Evolutionary conservation across 345 rosid genomes (phyloP).

Genomic region (Brassica carinata): DNA sequence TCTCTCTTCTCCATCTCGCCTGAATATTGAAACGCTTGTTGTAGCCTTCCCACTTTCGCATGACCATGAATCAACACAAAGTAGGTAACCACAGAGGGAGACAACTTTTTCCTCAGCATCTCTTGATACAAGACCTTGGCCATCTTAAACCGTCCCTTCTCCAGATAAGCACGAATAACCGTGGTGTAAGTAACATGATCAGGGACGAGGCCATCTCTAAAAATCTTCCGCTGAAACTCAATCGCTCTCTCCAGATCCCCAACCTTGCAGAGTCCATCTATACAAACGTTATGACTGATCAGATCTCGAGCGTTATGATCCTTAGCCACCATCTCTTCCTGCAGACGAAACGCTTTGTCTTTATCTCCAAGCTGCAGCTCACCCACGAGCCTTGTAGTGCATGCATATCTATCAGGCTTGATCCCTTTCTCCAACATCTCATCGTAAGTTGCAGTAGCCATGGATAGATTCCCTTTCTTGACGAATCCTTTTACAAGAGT

Average conservation of each 20-base stretch:
- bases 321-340: conserved; percentile 61
- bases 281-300: conserved; percentile 56
- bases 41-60: conserved; percentile 57
- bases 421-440: conserved; percentile 64
- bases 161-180: conserved; percentile 56
- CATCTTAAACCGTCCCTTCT: conserved; percentile 51
- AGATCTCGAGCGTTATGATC: conserved; percentile 53
- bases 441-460: conserved; percentile 51
- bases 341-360: conserved; percentile 51
- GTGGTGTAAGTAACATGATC: conserved; percentile 70
- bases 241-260: conserved; percentile 53
- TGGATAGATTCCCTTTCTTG: conserved; percentile 52
- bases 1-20: conserved; percentile 60
- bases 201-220: conserved; percentile 51
- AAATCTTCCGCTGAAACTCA: conserved; percentile 53
- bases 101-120: conserved; percentile 54
- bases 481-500: conserved; percentile 58
- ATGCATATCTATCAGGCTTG: conserved; percentile 57
- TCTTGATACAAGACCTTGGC: conserved; percentile 53
- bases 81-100: conserved; percentile 68
- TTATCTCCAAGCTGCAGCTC: conserved; percentile 58
- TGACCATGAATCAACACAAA: conserved; percentile 72
- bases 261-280: conserved; percentile 54
- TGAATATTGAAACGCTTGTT: conserved; percentile 53
- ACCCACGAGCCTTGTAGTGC: conserved; percentile 52